Evolutionary conservation across 331 rosid species (phyloP).

Genomic region (Malus hybrid): DNA sequence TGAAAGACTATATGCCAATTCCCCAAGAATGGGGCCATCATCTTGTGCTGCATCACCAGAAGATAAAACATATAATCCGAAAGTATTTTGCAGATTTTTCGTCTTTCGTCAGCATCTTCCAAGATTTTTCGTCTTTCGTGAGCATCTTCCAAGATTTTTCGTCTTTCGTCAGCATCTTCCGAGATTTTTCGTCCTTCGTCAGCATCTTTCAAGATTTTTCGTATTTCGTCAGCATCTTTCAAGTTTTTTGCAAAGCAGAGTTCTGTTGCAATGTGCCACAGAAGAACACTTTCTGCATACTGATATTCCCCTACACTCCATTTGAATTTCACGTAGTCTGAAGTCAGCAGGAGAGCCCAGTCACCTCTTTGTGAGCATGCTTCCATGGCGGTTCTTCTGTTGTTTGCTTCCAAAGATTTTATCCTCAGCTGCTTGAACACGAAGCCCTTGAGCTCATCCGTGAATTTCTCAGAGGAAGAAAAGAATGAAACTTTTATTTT

Average conservation of each 20-base stretch:
- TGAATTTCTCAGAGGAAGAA: not conserved
- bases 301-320: constrained; percentile 18
- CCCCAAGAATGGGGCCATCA: constrained; percentile 22
- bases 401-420: not conserved
- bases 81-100: constrained; percentile 5
- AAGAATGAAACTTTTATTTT: not conserved
- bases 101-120: no score
- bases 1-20: constrained; percentile 20
- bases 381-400: not conserved
- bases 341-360: constrained; percentile 8
- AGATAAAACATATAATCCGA: constrained; percentile 29
- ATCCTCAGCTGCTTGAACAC: constrained; percentile 2
- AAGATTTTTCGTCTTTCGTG: no score
- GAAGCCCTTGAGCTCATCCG: not conserved
- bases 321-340: not conserved
- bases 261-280: constrained; percentile 30
- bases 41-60: not conserved
- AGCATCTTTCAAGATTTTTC: no score
- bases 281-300: constrained; percentile 17
- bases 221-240: no score
- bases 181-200: no score
- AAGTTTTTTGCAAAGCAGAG: not conserved
- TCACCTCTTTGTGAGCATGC: constrained; percentile 17
- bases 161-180: no score
- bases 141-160: no score